phyloP scores from a whole-genome alignment of 2,329 filamentous ascomycete species.

The Graphilbum sp. region DNA sequence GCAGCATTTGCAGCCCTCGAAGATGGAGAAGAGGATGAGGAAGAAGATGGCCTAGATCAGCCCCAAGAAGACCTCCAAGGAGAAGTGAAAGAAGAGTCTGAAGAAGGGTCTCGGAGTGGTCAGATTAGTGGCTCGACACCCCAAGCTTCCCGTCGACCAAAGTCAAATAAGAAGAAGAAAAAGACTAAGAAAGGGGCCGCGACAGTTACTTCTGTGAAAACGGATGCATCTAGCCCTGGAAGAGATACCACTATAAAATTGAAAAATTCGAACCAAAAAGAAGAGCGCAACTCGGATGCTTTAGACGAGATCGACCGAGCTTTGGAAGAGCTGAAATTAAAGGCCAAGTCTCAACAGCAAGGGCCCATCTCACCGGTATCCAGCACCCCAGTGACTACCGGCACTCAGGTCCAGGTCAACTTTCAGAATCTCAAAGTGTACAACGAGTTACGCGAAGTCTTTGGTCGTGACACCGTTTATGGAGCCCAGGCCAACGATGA shows the following conservation, averaged over 20 bases:
- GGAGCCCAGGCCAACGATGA: constrained; percentile 31
- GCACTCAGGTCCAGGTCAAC: constrained; percentile 25
- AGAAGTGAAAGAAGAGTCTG: constrained; percentile 18
- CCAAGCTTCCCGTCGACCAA: no score
- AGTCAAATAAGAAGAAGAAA: constrained; percentile 17
- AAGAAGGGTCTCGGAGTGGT: no score
- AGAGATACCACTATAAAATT: no score
- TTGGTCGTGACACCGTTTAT: constrained; percentile 40
- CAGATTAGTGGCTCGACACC: no score
- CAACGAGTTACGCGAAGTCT: constrained; percentile 70
- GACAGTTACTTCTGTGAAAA: no score
- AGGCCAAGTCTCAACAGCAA: not conserved
- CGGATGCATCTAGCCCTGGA: no score
- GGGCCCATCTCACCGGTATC: no score
- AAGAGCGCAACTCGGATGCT: not conserved
- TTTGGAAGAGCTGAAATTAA: constrained; percentile 30
- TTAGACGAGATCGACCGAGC: constrained; percentile 39
- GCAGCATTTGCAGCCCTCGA: constrained; percentile 32
- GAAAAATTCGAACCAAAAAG: no score
- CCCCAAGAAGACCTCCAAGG: constrained; percentile 19
- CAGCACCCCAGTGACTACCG: not conserved
- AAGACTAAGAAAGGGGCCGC: constrained; percentile 21
- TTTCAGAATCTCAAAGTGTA: constrained; percentile 64
- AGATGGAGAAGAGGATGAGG: constrained; percentile 24
- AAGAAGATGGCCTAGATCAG: no score